Conservation (phyloP, 176 grass and related monocot genomes). For the Avena sativa region DNA sequence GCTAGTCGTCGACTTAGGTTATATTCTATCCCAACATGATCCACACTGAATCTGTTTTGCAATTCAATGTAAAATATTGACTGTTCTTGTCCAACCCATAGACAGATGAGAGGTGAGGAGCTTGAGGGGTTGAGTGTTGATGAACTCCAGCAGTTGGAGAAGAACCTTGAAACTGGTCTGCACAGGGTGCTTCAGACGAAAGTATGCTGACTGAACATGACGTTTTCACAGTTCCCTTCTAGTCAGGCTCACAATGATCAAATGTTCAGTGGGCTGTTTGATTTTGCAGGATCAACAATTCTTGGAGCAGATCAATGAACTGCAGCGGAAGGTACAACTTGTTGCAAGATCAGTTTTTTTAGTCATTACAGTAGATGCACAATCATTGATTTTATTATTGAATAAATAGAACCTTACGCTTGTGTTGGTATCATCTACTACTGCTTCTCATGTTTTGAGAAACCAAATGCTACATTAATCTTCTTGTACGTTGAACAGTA, state of each 20-base stretch:
- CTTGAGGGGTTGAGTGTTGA: constrained; percentile 78
- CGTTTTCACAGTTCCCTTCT: constrained; percentile 3
- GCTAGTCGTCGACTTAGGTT: constrained; percentile 79
- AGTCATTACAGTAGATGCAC: not conserved
- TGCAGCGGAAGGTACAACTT: constrained; percentile 72
- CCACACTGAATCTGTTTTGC: not conserved
- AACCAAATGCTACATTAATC: not conserved
- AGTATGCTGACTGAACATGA: constrained; percentile 35
- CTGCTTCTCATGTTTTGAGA: not conserved
- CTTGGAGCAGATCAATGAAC: constrained; percentile 80
- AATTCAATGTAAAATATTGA: constrained; percentile 36
- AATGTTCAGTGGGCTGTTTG: constrained; percentile 18
- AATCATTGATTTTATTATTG: not conserved
- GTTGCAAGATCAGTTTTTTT: not conserved
- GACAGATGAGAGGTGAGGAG: constrained; percentile 98
- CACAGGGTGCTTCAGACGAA: constrained; percentile 80
- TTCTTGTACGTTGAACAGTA: not conserved
- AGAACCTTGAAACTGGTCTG: constrained; percentile 78
- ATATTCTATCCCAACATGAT: constrained; percentile 37
- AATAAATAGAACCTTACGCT: not conserved
- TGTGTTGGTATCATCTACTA: not conserved
- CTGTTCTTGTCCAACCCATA: constrained; percentile 38
- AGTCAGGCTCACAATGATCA: constrained; percentile 3
- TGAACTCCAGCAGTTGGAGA: constrained; percentile 90
- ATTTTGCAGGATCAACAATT: constrained; percentile 76